Base-by-base conservation (phyloP, 2,329 filamentous ascomycete genomes). In the Lecanicillium sp. region DNA sequence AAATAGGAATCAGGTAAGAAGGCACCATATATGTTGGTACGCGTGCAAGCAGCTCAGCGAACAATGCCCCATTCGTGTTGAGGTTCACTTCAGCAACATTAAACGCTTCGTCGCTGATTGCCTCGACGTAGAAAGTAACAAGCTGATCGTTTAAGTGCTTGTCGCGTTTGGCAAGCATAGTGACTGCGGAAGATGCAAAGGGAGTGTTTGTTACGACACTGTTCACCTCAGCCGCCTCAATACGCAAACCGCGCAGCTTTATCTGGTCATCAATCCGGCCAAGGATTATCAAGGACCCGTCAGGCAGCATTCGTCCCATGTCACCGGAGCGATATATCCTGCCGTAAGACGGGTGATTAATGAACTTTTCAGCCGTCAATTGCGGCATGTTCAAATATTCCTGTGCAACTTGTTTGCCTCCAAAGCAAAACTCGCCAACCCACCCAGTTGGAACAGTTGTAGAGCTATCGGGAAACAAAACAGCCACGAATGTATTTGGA, bases 371-470 rank as follows among this genome's bases (percentile, higher is more conserved):
- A 0, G 65, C 58, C 1, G 82, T 87, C 29, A 85, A 60, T 4
- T 72, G 68, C 0, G 76, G 70, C 57, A 74, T 68, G 41, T 81
- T 77, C 19, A 92, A 67, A 51, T 90, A 94, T 2, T 86, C 87
- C 29, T 72, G 68, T 30, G 78, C 80, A 5, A 95, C 77, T 59
- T 95, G 88, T 35, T 85, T 77, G 10, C 88, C 89, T 12, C 87
- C 87, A 56, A 94, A 92, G 52, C 85, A 94, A 6, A 94, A 69
- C 56, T 95, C 88, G 10, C 89, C 89, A 13, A 87, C 66, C 45
- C 77, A 83, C 3, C 87, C 87, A 6, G 74, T 56, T 0, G 86
- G 86, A 0, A 88, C 62, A 2, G 77, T 51, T 0, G 71, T 58
- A 4, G 79, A 52, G 3, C 61, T 54, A 4, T 61, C 60, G 0